Conservation (phyloP, 495 filamentous ascomycete genomes). For the Podospora sp. region DNA sequence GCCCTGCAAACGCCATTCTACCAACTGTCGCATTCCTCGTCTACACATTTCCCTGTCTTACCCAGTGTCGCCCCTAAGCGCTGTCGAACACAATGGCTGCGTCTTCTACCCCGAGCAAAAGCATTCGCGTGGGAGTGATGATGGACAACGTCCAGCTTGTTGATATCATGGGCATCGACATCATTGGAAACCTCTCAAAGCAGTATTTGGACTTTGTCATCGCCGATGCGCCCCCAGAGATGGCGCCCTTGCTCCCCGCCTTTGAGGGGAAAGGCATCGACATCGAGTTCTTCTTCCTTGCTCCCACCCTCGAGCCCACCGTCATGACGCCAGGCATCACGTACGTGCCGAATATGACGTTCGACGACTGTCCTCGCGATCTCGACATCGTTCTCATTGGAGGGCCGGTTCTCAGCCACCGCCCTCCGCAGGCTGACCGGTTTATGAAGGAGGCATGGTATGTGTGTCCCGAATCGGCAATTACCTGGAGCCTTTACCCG, state of each 20-base stretch:
- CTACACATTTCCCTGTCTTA: no score
- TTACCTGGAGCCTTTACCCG: neutral
- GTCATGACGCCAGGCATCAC: conserved; percentile 16
- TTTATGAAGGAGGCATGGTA: conserved; percentile 31
- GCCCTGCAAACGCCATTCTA: no score
- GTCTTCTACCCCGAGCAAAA: neutral
- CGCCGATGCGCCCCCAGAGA: neutral
- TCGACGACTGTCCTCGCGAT: conserved; percentile 31
- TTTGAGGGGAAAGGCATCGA: conserved; percentile 16
- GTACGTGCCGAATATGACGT: conserved; percentile 26
- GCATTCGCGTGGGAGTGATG: conserved; percentile 30
- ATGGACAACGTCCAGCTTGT: conserved; percentile 30
- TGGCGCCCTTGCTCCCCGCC: neutral
- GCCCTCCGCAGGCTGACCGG: conserved; percentile 23
- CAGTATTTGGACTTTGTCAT: conserved; percentile 21
- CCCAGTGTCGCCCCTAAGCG: neutral
- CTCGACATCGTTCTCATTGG: conserved; percentile 30
- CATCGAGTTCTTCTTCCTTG: conserved; percentile 32
- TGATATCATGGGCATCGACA: conserved; percentile 32
- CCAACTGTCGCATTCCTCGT: no score
- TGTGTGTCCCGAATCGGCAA: neutral
- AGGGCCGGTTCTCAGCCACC: conserved; percentile 27
- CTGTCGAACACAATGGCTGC: neutral
- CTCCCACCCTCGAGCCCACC: conserved; percentile 27
- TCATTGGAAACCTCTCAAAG: conserved; percentile 30